These are phyloP conservation scores for Casuarina cunninghamiana DNA, from an alignment of 306 rosid genomes.

Conservation along the genomic window DNA sequence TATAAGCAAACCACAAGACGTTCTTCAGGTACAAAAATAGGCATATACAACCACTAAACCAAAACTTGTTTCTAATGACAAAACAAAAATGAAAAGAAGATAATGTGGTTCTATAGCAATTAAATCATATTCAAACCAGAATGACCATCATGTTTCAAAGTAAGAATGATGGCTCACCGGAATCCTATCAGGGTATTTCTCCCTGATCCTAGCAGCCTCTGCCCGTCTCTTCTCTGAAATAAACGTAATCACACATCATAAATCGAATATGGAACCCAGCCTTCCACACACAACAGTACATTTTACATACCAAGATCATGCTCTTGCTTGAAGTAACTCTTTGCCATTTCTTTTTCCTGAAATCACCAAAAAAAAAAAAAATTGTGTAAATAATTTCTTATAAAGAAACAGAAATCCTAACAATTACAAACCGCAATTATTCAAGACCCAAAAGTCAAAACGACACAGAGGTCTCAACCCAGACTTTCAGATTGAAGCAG, in stretches of 20 bases:
- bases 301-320: slow-evolving; percentile 74
- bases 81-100: slow-evolving; percentile 11
- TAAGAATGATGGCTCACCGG: slow-evolving; percentile 59
- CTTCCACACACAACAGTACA: slow-evolving; percentile 5
- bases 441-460: neutral
- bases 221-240: slow-evolving; percentile 83
- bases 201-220: slow-evolving; percentile 90
- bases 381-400: slow-evolving; percentile 12
- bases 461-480: neutral
- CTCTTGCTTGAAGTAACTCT: slow-evolving; percentile 96
- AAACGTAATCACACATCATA: slow-evolving; percentile 20
- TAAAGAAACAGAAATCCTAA: neutral
- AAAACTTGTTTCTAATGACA: slow-evolving; percentile 6
- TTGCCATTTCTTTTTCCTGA: slow-evolving; percentile 76
- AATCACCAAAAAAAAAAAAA: slow-evolving; percentile 29
- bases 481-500: slow-evolving; percentile 7
- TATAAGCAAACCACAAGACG: slow-evolving; percentile 12
- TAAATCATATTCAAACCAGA: slow-evolving; percentile 13
- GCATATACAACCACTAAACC: neutral
- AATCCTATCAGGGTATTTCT: slow-evolving; percentile 88
- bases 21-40: neutral
- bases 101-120: neutral
- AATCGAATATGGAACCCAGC: slow-evolving; percentile 1
- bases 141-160: neutral
- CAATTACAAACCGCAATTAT: neutral